A percentile compares a stretch with the other conserved stretches of the same genome.
Evolutionary conservation across 306 rosid species (phyloP).

Genomic region (Biancaea sappan): DNA sequence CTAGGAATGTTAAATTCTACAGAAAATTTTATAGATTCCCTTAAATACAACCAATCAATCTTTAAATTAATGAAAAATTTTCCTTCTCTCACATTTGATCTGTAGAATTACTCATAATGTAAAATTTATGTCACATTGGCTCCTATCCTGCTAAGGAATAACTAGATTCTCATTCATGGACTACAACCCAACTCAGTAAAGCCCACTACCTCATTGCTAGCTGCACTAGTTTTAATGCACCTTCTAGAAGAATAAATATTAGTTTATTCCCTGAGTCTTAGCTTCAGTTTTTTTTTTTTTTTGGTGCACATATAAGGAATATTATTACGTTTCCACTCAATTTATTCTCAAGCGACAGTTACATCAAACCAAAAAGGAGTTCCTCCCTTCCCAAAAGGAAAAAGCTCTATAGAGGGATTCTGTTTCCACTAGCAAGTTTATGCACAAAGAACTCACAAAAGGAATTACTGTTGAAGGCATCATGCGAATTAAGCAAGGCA

Average conservation of each 20-base stretch:
- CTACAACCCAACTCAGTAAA: conserved; percentile 6
- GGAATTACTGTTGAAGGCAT: conserved; percentile 5
- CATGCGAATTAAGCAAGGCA: conserved; percentile 32
- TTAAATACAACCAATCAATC: conserved; percentile 19
- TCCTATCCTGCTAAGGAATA: conserved; percentile 27
- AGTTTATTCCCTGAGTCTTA: conserved; percentile 25
- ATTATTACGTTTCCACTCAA: conserved; percentile 42
- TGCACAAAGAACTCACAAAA: conserved; percentile 33
- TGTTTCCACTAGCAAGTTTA: conserved; percentile 39
- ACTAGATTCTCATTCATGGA: conserved; percentile 13
- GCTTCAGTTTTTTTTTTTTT: conserved; percentile 12
- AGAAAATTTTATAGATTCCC: conserved; percentile 1
- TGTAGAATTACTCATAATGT: conserved; percentile 27
- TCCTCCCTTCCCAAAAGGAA: conserved; percentile 21
- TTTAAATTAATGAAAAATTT: conserved; percentile 14
- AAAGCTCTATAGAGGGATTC: conserved; percentile 36
- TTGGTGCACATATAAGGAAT: conserved; percentile 34
- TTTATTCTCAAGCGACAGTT: conserved; percentile 37
- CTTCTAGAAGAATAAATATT: conserved; percentile 24
- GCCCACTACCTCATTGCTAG: conserved; percentile 24
- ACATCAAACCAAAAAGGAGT: conserved; percentile 35
- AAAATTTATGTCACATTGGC: conserved; percentile 23
- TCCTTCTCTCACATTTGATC: conserved; percentile 19
- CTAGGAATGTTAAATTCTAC: conserved; percentile 20
- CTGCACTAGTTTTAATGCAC: conserved; percentile 20